Percentiles rank a stretch among this genome's conserved stretches.
phyloP scores from a whole-genome alignment of 257 asterid genomes.

The Nicotiana benthamiana region DNA sequence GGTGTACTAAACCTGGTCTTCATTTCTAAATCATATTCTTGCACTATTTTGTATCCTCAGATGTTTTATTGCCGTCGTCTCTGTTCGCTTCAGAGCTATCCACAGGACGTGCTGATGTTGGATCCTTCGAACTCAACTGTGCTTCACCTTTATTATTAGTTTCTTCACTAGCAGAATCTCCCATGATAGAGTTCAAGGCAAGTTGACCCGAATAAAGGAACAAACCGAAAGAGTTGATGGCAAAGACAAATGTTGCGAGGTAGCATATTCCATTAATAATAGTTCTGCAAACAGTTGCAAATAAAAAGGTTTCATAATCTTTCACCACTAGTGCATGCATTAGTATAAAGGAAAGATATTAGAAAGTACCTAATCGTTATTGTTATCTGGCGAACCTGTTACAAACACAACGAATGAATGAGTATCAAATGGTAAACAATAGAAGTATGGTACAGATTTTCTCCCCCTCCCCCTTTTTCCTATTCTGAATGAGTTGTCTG shows the following conservation, averaged over 20 bases:
- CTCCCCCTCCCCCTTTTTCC: neutral
- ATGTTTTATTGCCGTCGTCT: conserved; percentile 33
- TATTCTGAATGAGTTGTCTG: neutral
- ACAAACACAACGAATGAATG: neutral
- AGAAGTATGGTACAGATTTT: conserved; percentile 8
- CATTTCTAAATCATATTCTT: conserved; percentile 20
- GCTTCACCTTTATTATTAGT: conserved; percentile 16
- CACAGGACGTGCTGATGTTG: conserved; percentile 14
- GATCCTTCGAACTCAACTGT: conserved; percentile 23
- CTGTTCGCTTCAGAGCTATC: conserved; percentile 24
- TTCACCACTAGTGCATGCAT: neutral
- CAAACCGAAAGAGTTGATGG: conserved; percentile 66
- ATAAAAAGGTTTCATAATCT: neutral
- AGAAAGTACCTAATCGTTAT: conserved; percentile 66
- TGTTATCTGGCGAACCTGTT: conserved; percentile 88
- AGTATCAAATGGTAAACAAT: conserved; percentile 7
- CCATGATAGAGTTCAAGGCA: conserved; percentile 58
- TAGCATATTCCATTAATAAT: conserved; percentile 79
- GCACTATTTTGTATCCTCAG: conserved; percentile 21
- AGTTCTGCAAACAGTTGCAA: conserved; percentile 45
- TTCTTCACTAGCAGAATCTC: conserved; percentile 28
- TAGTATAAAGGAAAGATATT: neutral
- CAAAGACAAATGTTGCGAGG: conserved; percentile 88
- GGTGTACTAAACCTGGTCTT: neutral
- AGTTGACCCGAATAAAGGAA: conserved; percentile 77